Base-by-base conservation (phyloP, 768 basidiomycete species). In the Porphyrellus cyaneotinctus region DNA sequence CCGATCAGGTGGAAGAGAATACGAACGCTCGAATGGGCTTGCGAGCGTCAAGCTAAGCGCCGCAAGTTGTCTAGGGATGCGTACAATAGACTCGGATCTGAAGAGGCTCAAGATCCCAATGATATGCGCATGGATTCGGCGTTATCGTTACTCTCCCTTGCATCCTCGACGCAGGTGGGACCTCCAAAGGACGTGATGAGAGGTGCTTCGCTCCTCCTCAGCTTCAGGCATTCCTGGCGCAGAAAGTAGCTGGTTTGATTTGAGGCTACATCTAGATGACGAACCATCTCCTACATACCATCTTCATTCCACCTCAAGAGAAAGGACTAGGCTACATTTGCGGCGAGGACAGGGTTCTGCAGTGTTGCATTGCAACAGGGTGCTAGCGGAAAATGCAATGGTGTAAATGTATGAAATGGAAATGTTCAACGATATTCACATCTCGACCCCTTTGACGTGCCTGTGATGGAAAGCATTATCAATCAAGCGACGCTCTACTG, bases 1-100 rank as follows among this genome's bases (percentile, higher is more conserved):
- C 8, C 39, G 8, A 4, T 43, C 35, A 55, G 10, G 41, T 52
- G 53, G 37, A 69, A 66, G 57, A 59, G 58, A 22, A 53, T 63
- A 45, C 68, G 66, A 44, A 72, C 71, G 2, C 69, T 78, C 13
- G 76, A 77, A 56, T 77, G 75, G 76, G 76, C 75, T 14, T 77
- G 76, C 54, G 70, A 75, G 23, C 71, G 66, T 41, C 67, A 69
- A 20, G 56, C 70, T 17, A 75, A 74, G 52, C 74, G 74, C 18
- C 64, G 65, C 33, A 72, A 69, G 51, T 43, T 58, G 35, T 56
- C 48, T 46, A 67, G 45, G 42, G 58, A 58, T 32, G 56, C 48
- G 36, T 52, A 61, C 23, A 38, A 36, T 17, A 46, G 59, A 43
- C 55, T 61, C 11, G 53, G 28, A 6, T 64, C 62, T 23, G 61